Conservation (phyloP, 108 stramenopile genomes). For the Cyclotella choctawhatcheeana region DNA sequence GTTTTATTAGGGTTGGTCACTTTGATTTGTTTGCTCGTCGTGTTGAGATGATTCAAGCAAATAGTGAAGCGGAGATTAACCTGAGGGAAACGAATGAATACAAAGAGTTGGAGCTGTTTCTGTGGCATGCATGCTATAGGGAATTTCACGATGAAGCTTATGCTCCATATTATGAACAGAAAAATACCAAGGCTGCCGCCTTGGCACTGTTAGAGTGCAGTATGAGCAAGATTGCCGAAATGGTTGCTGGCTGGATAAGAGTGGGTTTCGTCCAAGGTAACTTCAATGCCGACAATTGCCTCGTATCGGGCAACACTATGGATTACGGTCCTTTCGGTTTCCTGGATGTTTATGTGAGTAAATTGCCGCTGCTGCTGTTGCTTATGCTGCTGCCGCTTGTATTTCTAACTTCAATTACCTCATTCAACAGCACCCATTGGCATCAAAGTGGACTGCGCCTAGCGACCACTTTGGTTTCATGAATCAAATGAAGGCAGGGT, state of each 20-base stretch:
- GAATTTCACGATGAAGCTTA: constrained; percentile 73
- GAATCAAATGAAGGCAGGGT: constrained; percentile 87
- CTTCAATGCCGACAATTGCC: constrained; percentile 95
- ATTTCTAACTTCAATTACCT: too few species aligned
- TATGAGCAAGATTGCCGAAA: constrained; percentile 61
- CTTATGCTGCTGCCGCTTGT: too few species aligned
- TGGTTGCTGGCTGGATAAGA: constrained; percentile 89
- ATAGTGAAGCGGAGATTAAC: constrained; percentile 29
- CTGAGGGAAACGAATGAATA: constrained; percentile 53
- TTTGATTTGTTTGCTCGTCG: constrained; percentile 76
- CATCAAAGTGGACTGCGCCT: constrained; percentile 87
- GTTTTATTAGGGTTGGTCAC: constrained; percentile 89
- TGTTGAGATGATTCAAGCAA: constrained; percentile 35
- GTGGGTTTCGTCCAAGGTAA: constrained; percentile 97
- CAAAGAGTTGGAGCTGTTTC: constrained; percentile 72
- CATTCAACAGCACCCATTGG: constrained; percentile 75
- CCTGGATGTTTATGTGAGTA: constrained; percentile 86
- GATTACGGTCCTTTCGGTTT: constrained; percentile 97
- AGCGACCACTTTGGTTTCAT: constrained; percentile 91
- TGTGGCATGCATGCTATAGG: constrained; percentile 87
- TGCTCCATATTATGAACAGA: constrained; percentile 54
- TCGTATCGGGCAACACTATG: constrained; percentile 81
- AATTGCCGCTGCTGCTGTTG: too few species aligned
- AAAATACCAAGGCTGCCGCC: constrained; percentile 63
- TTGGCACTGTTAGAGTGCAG: constrained; percentile 57